phyloP scores from a whole-genome alignment of 495 filamentous ascomycete genomes.

The Xanthoparmelia taractica region DNA sequence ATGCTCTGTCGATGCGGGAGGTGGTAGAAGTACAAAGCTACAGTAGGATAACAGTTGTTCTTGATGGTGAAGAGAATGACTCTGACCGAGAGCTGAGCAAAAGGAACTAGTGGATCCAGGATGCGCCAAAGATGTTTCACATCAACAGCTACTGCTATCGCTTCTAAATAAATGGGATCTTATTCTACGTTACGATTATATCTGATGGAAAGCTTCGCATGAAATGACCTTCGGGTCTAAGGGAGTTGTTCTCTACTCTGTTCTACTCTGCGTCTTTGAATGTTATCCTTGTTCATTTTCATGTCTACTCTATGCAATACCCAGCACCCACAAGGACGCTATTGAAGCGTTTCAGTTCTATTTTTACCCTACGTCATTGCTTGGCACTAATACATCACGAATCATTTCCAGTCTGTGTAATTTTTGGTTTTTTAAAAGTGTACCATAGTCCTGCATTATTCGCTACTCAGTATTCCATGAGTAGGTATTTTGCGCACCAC shows the following conservation, averaged over 20 bases:
- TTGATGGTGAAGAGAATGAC: neutral
- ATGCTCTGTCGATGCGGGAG: neutral
- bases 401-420: neutral
- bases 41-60: neutral
- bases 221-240: too few species aligned
- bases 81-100: neutral
- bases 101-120: neutral
- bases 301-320: too few species aligned
- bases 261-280: too few species aligned
- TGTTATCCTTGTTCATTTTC: neutral
- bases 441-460: too few species aligned
- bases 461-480: neutral
- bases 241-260: too few species aligned
- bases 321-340: neutral
- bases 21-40: neutral
- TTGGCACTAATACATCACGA: neutral
- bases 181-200: neutral
- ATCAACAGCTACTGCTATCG: conserved; percentile 5
- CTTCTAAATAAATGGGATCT: neutral
- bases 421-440: too few species aligned
- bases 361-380: conserved; percentile 6
- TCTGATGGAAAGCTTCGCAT: neutral
- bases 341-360: conserved; percentile 1
- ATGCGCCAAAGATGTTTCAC: conserved; percentile 3
- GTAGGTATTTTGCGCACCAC: too few species aligned